These are phyloP conservation scores for Lachnellula hyalina DNA, from an alignment of 2,329 filamentous ascomycete species.

Conservation along the genomic window DNA sequence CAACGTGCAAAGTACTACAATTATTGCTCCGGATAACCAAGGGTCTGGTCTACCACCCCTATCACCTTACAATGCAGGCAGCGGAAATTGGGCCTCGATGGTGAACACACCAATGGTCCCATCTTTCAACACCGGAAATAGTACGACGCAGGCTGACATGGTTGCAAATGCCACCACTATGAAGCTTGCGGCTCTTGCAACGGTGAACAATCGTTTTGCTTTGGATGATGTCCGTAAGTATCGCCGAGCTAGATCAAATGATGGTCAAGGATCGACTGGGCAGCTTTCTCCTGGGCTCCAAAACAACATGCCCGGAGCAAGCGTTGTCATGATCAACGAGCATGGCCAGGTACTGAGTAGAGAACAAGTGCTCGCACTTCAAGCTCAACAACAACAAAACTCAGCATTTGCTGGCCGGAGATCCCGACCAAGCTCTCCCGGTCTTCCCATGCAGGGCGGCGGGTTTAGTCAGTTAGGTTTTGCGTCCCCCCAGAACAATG, in stretches of 20 bases:
- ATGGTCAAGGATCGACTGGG: conserved; percentile 56
- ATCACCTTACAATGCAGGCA: conserved; percentile 74
- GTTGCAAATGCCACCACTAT: conserved; percentile 97
- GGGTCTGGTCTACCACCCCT: conserved; percentile 71
- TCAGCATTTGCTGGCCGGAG: conserved; percentile 60
- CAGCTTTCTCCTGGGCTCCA: conserved; percentile 63
- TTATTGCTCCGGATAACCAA: conserved; percentile 66
- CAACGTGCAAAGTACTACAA: conserved; percentile 77
- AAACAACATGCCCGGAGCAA: conserved; percentile 61
- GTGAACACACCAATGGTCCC: conserved; percentile 94
- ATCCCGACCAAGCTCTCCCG: conserved; percentile 85
- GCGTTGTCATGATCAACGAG: conserved; percentile 91
- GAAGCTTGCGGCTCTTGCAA: conserved; percentile 95
- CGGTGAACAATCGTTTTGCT: conserved; percentile 96
- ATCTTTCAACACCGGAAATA: conserved; percentile 62
- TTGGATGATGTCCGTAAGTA: conserved; percentile 97
- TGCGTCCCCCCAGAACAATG: conserved; percentile 87
- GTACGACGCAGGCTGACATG: conserved; percentile 78
- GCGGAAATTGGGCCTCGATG: conserved; percentile 98
- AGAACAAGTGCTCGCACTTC: conserved; percentile 78
- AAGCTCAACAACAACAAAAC: conserved; percentile 56
- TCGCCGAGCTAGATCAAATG: conserved; percentile 83
- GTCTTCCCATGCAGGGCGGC: conserved; percentile 71
- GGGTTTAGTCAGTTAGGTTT: conserved; percentile 64
- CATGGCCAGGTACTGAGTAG: conserved; percentile 80